Percentiles rank a stretch among this genome's conserved stretches.
phyloP scores from a whole-genome alignment of 1,284 basidiomycete genomes.

The Cryptococcus neoformans region DNA sequence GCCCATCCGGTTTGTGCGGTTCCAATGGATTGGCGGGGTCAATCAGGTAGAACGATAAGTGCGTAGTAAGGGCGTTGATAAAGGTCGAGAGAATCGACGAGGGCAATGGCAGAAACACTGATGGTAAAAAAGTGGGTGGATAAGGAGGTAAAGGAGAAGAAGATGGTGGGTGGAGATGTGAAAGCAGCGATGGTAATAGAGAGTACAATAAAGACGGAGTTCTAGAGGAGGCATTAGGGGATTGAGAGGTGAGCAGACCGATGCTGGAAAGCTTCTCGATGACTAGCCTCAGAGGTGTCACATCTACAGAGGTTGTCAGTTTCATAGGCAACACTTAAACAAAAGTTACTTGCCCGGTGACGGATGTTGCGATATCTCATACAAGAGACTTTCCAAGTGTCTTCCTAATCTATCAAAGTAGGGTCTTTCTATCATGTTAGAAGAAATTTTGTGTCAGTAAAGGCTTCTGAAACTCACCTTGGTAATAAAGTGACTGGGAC shows the following conservation, averaged over 20 bases:
- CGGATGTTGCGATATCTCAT: slow-evolving; percentile 54
- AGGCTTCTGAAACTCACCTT: slow-evolving; percentile 14
- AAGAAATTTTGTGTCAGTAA: slow-evolving; percentile 1
- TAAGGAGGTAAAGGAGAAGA: slow-evolving; percentile 57
- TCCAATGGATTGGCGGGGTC: background rate
- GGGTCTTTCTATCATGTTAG: slow-evolving; percentile 51
- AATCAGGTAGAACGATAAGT: slow-evolving; percentile 19
- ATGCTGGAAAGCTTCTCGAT: slow-evolving; percentile 29
- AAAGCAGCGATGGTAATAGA: slow-evolving; percentile 35
- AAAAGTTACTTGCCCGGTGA: background rate
- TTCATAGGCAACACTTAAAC: background rate
- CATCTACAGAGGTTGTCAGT: slow-evolving; percentile 5
- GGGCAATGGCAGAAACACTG: slow-evolving; percentile 62
- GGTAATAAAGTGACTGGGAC: slow-evolving; percentile 23
- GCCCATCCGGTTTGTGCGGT: slow-evolving; percentile 17
- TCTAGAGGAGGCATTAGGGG: slow-evolving; percentile 3
- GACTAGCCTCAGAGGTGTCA: slow-evolving; percentile 15
- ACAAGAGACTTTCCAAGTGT: slow-evolving; percentile 36
- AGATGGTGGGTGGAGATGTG: slow-evolving; percentile 52
- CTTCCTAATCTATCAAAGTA: slow-evolving; percentile 58
- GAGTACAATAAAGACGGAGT: slow-evolving; percentile 29
- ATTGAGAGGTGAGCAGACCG: slow-evolving; percentile 26
- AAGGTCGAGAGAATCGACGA: slow-evolving; percentile 45
- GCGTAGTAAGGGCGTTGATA: slow-evolving; percentile 22
- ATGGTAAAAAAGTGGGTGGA: slow-evolving; percentile 56